These are phyloP conservation scores for Pythium periplocum DNA, from an alignment of 352 stramenopile species.

Conservation along the genomic window DNA sequence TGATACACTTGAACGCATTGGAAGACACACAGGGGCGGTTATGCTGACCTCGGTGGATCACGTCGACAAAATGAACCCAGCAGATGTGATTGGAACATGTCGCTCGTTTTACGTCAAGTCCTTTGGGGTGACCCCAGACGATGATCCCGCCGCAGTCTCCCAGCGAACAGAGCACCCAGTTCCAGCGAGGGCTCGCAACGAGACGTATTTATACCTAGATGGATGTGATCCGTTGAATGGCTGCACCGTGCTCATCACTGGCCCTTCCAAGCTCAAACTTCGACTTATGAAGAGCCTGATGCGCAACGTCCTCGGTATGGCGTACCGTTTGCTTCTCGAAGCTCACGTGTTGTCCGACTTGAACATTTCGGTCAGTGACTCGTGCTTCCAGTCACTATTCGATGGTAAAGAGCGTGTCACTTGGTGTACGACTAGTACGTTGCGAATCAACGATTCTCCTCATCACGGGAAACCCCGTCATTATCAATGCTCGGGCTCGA, in stretches of 20 bases:
- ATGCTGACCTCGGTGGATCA: constrained; percentile 93
- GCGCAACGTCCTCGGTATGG: constrained; percentile 86
- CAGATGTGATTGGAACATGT: constrained; percentile 58
- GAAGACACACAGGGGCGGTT: constrained; percentile 89
- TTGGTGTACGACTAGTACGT: constrained; percentile 72
- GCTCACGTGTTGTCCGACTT: constrained; percentile 92
- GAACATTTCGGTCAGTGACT: constrained; percentile 17
- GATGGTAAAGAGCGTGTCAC: constrained; percentile 33
- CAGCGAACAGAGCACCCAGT: background rate
- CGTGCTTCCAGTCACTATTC: constrained; percentile 15
- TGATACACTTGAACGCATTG: constrained; percentile 89
- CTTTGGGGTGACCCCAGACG: constrained; percentile 39
- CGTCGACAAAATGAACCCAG: constrained; percentile 58
- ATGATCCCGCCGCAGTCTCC: background rate
- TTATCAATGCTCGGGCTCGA: constrained; percentile 65
- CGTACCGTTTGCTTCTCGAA: constrained; percentile 96
- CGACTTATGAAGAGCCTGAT: constrained; percentile 92
- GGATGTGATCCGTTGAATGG: constrained; percentile 92
- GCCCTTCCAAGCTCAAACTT: constrained; percentile 82
- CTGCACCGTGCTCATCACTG: constrained; percentile 92
- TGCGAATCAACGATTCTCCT: constrained; percentile 50
- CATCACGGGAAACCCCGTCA: constrained; percentile 38
- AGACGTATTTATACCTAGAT: constrained; percentile 94
- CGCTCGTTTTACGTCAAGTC: constrained; percentile 66
- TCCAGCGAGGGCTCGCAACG: constrained; percentile 3